Conservation (phyloP, 371 early-diverging fungal genomes). For the Choanephora cucurbitarum region DNA sequence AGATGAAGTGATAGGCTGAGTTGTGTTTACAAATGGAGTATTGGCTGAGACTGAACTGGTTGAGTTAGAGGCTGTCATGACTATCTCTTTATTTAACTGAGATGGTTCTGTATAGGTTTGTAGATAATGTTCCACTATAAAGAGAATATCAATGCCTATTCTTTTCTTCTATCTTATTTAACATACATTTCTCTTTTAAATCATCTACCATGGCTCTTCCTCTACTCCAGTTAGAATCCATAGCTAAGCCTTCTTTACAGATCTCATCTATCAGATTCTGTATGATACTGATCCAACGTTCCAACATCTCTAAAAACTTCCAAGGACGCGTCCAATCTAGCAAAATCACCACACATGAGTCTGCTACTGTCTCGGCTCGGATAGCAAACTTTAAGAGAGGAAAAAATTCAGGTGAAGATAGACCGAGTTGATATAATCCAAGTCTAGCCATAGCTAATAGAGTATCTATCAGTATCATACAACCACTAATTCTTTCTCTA, state of each 20-base stretch:
- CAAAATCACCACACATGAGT: slow-evolving; percentile 69
- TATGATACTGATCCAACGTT: slow-evolving; percentile 74
- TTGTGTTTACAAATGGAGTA: not conserved
- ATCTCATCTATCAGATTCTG: slow-evolving; percentile 54
- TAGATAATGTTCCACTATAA: slow-evolving; percentile 52
- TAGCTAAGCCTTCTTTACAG: slow-evolving; percentile 40
- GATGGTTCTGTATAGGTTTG: slow-evolving; percentile 54
- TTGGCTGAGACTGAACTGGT: slow-evolving; percentile 19
- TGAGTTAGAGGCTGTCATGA: slow-evolving; percentile 25
- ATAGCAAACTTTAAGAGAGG: slow-evolving; percentile 72
- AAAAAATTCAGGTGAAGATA: slow-evolving; percentile 64
- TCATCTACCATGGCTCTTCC: slow-evolving; percentile 69
- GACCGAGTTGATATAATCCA: slow-evolving; percentile 78
- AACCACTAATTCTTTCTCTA: slow-evolving; percentile 23
- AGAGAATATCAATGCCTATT: not conserved
- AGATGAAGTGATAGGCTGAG: slow-evolving; percentile 4
- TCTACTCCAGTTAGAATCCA: slow-evolving; percentile 43
- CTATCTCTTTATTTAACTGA: slow-evolving; percentile 3
- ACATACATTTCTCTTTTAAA: slow-evolving; percentile 63
- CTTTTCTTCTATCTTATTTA: not conserved
- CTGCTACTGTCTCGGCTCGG: slow-evolving; percentile 57
- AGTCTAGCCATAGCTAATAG: slow-evolving; percentile 75
- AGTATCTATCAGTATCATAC: no score
- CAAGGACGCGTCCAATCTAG: slow-evolving; percentile 92
- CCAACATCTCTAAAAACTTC: slow-evolving; percentile 75